Evolutionary conservation across 2,329 filamentous ascomycete genomes (phyloP), one percentile per base, ranked within the genome.

Genomic region (Neospermospora avenae): DNA sequence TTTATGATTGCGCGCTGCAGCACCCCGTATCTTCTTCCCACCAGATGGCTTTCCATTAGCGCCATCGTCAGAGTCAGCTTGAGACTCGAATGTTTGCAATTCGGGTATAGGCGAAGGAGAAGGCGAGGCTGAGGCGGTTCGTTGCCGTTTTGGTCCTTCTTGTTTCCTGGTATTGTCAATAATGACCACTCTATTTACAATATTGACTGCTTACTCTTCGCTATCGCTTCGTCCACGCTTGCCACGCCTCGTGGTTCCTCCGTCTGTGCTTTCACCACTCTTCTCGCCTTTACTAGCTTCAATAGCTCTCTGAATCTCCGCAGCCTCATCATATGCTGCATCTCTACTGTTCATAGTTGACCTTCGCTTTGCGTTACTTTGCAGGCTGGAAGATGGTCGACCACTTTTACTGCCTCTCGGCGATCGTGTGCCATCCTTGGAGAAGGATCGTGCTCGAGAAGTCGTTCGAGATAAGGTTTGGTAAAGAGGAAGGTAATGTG

Each of bases 341-440:
- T 92, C 89, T 63, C 93, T 86, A 73, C 95, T 99, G 72, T 98
- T 96, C 91, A 98, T 97, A 6, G 95, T 99, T 20, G 92, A 96
- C 28, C 95, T 85, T 61, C 95, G 85, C 74, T 97, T 98, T 39
- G 76, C 75, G 25, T 35, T 37, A 61, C 69, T 70, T 56, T 71
- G 70, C 31, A 70, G 61, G 55, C 69, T 72, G 57, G 78, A 79
- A 57, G 78, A 78, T 51, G 68, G 69, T 39, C 80, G 84, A 65
- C 77, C 83, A 71, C 74, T 84, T 76, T 84, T 85, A 68, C 77
- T 78, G 69, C 78, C 80, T 67, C 80, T 82, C 60, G 79, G 81
- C 25, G 77, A 86, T 69, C 75, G 80, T 70, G 75, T 77, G 69
- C 74, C 80, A 67, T 89, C 85, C 73, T 90, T 88, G 41, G 81